Percentiles rank a stretch among this genome's conserved stretches.
Conservation (phyloP, 176 grass and related monocot species). For the Cenchrus americanus region DNA sequence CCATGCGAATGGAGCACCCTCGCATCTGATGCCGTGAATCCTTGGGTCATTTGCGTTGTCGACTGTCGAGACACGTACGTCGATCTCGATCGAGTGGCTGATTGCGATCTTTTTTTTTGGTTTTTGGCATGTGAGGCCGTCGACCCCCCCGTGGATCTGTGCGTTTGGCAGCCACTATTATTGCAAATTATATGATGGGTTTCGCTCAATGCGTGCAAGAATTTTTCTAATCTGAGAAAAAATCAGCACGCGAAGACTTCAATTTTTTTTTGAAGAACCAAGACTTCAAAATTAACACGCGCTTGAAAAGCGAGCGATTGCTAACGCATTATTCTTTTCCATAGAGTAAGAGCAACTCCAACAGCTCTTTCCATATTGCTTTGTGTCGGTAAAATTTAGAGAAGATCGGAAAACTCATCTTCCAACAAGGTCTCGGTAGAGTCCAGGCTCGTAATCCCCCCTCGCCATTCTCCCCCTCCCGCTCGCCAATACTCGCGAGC, state of each 20-base stretch:
- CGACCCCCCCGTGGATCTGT: background rate
- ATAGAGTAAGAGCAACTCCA: no score
- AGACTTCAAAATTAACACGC: background rate
- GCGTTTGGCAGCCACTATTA: background rate
- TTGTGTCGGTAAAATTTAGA: no score
- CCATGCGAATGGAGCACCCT: background rate
- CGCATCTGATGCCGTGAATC: background rate
- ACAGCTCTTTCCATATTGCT: no score
- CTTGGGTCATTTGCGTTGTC: background rate
- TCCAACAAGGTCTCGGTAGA: no score
- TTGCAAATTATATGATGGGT: background rate
- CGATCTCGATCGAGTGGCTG: no score
- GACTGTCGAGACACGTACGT: background rate
- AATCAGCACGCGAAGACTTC: background rate
- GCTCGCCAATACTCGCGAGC: no score
- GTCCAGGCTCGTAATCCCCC: no score
- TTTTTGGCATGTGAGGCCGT: background rate
- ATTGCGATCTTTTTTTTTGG: background rate
- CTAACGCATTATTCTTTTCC: background rate
- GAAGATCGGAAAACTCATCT: no score
- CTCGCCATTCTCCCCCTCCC: no score
- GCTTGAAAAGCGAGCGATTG: background rate
- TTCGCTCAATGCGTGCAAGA: background rate
- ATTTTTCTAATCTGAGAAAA: background rate
- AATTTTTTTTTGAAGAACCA: background rate